These are phyloP conservation scores for Xylaria sp. DNA, from an alignment of 2,329 filamentous ascomycete genomes.

Conservation along the genomic window DNA sequence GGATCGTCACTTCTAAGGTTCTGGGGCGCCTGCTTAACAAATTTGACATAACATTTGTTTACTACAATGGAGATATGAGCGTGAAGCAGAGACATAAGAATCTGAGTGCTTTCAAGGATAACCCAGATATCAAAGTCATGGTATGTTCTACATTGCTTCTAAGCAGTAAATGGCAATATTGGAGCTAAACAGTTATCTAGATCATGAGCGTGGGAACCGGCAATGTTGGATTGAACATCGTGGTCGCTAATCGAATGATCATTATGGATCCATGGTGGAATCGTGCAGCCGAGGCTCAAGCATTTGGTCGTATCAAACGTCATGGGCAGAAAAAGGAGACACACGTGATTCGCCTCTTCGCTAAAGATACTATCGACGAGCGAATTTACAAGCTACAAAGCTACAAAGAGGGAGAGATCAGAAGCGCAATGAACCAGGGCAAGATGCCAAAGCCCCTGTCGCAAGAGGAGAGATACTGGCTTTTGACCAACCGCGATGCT, in stretches of 20 bases:
- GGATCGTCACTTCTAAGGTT: conserved; percentile 46
- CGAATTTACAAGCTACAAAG: conserved; percentile 19
- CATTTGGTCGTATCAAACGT: conserved; percentile 68
- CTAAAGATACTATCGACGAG: conserved; percentile 30
- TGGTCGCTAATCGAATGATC: conserved; percentile 63
- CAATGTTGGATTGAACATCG: conserved; percentile 56
- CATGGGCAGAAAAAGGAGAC: conserved; percentile 73
- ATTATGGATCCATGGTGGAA: conserved; percentile 72
- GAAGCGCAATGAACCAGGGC: conserved; percentile 19
- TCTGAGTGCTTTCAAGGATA: conserved; percentile 41
- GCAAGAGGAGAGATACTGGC: conserved; percentile 13
- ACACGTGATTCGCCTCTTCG: conserved; percentile 66
- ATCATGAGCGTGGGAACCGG: conserved; percentile 52
- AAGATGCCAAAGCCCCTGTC: conserved; percentile 23
- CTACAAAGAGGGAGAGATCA: conserved; percentile 11
- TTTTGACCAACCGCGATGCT: conserved; percentile 6
- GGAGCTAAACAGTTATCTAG: conserved; percentile 41
- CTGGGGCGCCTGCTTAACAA: conserved; percentile 52
- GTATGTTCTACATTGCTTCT: conserved; percentile 45
- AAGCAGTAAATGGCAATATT: not conserved
- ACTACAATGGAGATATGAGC: conserved; percentile 49
- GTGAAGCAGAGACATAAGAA: conserved; percentile 33
- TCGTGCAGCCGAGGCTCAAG: conserved; percentile 68
- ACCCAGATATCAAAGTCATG: conserved; percentile 46
- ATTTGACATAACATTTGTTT: conserved; percentile 51